Evolutionary conservation across 2,329 filamentous ascomycete genomes (phyloP).

Genomic region (Trichophyton verrucosum): DNA sequence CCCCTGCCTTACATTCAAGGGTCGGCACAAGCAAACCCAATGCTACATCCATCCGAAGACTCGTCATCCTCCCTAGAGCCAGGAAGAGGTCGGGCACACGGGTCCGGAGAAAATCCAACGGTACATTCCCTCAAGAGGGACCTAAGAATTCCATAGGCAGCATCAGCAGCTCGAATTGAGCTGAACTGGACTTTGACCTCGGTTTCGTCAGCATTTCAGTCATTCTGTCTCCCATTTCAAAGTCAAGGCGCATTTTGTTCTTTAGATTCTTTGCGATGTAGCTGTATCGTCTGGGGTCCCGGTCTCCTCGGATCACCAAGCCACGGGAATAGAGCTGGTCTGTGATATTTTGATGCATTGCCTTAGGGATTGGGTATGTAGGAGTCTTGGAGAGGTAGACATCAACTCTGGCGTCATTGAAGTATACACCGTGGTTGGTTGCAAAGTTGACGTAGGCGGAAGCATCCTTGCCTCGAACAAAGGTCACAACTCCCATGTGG

Average conservation of each 20-base stretch:
- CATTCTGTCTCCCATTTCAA: slow-evolving; percentile 13
- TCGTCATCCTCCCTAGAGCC: not conserved
- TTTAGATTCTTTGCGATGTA: slow-evolving; percentile 9
- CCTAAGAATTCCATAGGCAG: not conserved
- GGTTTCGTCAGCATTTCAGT: slow-evolving; percentile 10
- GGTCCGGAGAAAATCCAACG: slow-evolving; percentile 11
- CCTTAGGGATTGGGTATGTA: slow-evolving; percentile 20
- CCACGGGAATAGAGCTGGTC: slow-evolving; percentile 19
- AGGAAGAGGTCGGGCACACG: slow-evolving; percentile 13
- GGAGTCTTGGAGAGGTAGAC: slow-evolving; percentile 20
- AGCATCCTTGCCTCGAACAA: slow-evolving; percentile 19
- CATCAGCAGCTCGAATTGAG: slow-evolving; percentile 12
- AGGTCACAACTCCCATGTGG: slow-evolving; percentile 22
- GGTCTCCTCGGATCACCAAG: slow-evolving; percentile 14
- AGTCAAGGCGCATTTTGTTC: slow-evolving; percentile 8
- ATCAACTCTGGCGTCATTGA: slow-evolving; percentile 15
- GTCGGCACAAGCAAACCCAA: not conserved
- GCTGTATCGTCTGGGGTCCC: slow-evolving; percentile 8
- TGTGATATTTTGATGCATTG: slow-evolving; percentile 16
- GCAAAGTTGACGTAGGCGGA: slow-evolving; percentile 15
- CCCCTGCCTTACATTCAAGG: not conserved
- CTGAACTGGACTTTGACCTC: slow-evolving; percentile 13
- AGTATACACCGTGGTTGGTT: slow-evolving; percentile 12
- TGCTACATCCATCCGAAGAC: not conserved
- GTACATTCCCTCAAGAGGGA: slow-evolving; percentile 8